Percentiles rank a stretch among this genome's conserved stretches.
Evolutionary conservation across 2,329 filamentous ascomycete genomes (phyloP).

Genomic region (Pseudonectria foliicola): DNA sequence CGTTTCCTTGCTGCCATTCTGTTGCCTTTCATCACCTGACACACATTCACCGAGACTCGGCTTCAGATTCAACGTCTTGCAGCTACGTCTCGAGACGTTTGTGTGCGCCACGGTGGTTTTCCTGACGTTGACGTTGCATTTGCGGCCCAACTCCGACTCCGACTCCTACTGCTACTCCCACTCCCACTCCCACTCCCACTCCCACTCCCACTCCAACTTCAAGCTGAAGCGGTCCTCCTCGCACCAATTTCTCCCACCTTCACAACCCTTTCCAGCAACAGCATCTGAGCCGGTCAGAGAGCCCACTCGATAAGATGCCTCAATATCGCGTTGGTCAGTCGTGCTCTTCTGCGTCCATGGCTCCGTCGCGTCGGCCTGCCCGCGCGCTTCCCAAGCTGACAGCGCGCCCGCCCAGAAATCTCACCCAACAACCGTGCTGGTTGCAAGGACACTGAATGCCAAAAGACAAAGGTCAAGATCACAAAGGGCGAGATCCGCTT

Average conservation of each 20-base stretch:
- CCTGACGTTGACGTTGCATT: too few species aligned
- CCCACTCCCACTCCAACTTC: too few species aligned
- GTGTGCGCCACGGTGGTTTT: too few species aligned
- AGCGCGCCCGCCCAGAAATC: slow-evolving; percentile 48
- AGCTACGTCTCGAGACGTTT: too few species aligned
- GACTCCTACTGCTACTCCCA: too few species aligned
- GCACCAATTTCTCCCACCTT: slow-evolving; percentile 3
- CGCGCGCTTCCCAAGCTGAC: slow-evolving; percentile 4
- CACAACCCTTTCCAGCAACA: slow-evolving; percentile 7
- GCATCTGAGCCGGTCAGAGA: not conserved
- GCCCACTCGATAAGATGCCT: slow-evolving; percentile 30
- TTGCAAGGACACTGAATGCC: slow-evolving; percentile 70
- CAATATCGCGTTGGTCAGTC: slow-evolving; percentile 41
- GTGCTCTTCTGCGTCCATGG: not conserved
- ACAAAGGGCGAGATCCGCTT: slow-evolving; percentile 71
- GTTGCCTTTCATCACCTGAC: too few species aligned
- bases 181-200: too few species aligned
- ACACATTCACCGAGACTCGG: too few species aligned
- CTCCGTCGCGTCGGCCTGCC: slow-evolving; percentile 1
- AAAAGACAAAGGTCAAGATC: slow-evolving; percentile 63
- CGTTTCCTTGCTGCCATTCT: too few species aligned
- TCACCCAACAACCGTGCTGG: slow-evolving; percentile 64
- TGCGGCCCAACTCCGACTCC: too few species aligned
- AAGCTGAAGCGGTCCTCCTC: too few species aligned
- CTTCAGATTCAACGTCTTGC: too few species aligned